Conservation (phyloP, 768 basidiomycete genomes). For the Gymnopilus junonius region DNA sequence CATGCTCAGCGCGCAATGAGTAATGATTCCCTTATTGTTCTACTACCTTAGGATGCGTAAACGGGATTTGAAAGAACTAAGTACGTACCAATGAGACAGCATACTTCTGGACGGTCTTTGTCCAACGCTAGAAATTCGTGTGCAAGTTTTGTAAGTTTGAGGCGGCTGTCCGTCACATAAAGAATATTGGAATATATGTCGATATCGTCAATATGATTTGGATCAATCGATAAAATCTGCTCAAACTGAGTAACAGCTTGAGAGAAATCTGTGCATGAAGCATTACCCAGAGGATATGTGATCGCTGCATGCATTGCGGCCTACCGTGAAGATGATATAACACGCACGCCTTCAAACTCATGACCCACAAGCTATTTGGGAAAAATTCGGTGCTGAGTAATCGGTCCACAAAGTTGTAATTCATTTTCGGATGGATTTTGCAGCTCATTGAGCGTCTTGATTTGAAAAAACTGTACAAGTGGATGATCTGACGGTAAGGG, state of each 20-base stretch:
- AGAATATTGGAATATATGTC: slow-evolving; percentile 97
- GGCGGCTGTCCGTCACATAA: slow-evolving; percentile 89
- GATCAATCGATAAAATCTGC: slow-evolving; percentile 78
- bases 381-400: slow-evolving; percentile 75
- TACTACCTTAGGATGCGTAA: neutral
- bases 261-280: slow-evolving; percentile 70
- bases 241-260: slow-evolving; percentile 88
- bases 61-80: neutral
- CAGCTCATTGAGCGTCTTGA: slow-evolving; percentile 88
- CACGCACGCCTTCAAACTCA: slow-evolving; percentile 84
- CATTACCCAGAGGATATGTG: neutral
- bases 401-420: slow-evolving; percentile 76
- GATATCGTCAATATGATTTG: slow-evolving; percentile 90
- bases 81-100: slow-evolving; percentile 87
- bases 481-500: slow-evolving; percentile 52
- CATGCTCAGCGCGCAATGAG: slow-evolving; percentile 90
- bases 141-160: slow-evolving; percentile 89
- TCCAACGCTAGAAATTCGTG: slow-evolving; percentile 90
- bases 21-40: slow-evolving; percentile 87
- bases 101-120: slow-evolving; percentile 94
- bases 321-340: slow-evolving; percentile 90
- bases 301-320: slow-evolving; percentile 21
- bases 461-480: slow-evolving; percentile 72
- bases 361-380: slow-evolving; percentile 82
- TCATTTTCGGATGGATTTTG: slow-evolving; percentile 90